phyloP scores from a whole-genome alignment of 345 rosid genomes.

The rapeseed (Brassica napus) region DNA sequence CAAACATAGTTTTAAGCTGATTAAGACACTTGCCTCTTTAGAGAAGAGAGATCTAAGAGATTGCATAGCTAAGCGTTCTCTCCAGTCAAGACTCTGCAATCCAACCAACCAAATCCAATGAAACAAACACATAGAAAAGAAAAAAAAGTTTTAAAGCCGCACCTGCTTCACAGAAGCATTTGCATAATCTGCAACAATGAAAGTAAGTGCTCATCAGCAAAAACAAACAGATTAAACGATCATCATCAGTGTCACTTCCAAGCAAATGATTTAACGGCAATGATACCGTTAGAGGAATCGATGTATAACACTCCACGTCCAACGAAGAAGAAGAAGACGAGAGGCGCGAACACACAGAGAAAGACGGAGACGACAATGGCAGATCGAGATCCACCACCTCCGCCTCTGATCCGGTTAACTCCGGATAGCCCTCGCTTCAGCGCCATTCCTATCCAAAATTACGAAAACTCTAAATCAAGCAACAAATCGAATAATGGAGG shows the following conservation, averaged over 20 bases:
- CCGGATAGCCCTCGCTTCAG: slow-evolving; percentile 62
- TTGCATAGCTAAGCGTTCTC: slow-evolving; percentile 73
- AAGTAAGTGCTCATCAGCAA: slow-evolving; percentile 14
- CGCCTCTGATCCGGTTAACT: slow-evolving; percentile 46
- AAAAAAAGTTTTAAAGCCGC: neutral
- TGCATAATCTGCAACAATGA: slow-evolving; percentile 57
- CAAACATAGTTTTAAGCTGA: no score
- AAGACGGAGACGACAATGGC: slow-evolving; percentile 49
- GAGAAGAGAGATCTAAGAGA: slow-evolving; percentile 66
- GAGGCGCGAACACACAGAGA: slow-evolving; percentile 63
- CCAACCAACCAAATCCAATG: slow-evolving; percentile 1
- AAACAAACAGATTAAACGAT: neutral
- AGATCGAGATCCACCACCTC: slow-evolving; percentile 68
- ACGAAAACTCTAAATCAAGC: slow-evolving; percentile 28
- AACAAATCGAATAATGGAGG: neutral
- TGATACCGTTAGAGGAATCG: slow-evolving; percentile 47
- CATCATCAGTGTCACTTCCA: slow-evolving; percentile 1
- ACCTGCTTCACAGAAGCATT: slow-evolving; percentile 52
- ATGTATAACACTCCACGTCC: slow-evolving; percentile 56
- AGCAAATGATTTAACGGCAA: neutral
- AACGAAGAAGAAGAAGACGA: slow-evolving; percentile 73
- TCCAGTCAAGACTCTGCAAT: slow-evolving; percentile 77
- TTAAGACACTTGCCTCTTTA: slow-evolving; percentile 78
- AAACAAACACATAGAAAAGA: neutral
- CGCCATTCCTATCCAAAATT: slow-evolving; percentile 55